A percentile compares a stretch with the other conserved stretches of the same genome.
phyloP scores from a whole-genome alignment of 2,329 filamentous ascomycete genomes.

The Thielaviopsis ethacetica region DNA sequence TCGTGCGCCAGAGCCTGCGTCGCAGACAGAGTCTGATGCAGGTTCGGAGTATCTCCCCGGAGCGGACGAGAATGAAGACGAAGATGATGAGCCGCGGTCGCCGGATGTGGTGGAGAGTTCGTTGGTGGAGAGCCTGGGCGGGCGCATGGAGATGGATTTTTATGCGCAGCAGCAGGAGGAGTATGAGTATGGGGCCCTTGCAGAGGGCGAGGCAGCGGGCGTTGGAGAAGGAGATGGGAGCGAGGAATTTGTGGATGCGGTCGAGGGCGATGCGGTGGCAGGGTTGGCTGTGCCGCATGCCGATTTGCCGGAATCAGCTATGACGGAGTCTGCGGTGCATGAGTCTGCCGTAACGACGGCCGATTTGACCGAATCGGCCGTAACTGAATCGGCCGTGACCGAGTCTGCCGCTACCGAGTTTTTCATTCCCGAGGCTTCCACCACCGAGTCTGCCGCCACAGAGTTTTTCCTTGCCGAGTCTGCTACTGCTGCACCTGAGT shows the following conservation, averaged over 20 bases:
- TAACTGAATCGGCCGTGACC: neutral
- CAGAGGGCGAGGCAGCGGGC: neutral
- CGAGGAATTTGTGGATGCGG: neutral
- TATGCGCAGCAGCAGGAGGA: no score
- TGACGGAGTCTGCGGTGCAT: neutral
- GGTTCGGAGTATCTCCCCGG: neutral
- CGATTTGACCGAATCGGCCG: neutral
- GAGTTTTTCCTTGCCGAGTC: neutral
- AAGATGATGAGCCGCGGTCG: neutral
- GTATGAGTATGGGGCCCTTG: no score
- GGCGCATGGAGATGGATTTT: no score
- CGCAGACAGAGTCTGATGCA: neutral
- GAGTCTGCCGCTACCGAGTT: neutral
- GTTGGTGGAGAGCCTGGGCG: neutral
- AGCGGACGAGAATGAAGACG: neutral
- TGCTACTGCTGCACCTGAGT: neutral
- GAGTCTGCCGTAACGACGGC: neutral
- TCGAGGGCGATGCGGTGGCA: no score
- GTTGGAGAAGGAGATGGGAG: neutral
- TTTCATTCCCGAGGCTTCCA: neutral
- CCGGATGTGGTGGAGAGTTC: neutral
- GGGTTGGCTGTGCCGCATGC: no score
- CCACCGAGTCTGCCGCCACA: neutral
- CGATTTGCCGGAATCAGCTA: neutral
- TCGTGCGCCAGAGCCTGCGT: neutral